Percentiles rank a stretch among this genome's conserved stretches.
These are phyloP conservation scores for Septoria linicola DNA, from an alignment of 2,329 filamentous ascomycete genomes.

Conservation along the genomic window DNA sequence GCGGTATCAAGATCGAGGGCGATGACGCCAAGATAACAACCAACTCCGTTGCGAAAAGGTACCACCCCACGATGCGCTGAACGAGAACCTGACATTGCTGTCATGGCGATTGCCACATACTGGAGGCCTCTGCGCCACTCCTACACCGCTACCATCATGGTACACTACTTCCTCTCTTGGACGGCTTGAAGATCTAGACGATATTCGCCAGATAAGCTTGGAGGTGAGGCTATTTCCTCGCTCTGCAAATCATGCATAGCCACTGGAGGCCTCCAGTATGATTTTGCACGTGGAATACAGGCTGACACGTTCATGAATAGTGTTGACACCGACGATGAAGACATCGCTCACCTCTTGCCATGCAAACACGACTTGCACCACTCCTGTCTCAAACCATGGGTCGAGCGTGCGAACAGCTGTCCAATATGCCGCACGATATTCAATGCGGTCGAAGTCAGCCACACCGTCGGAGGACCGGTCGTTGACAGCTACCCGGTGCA, in stretches of 20 bases:
- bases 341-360: constrained; percentile 63
- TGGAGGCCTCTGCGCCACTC: constrained; percentile 33
- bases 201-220: constrained; percentile 43
- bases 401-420: constrained; percentile 94
- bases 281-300: constrained; percentile 8
- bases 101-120: constrained; percentile 29
- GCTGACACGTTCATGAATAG: constrained; percentile 32
- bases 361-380: constrained; percentile 94
- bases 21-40: constrained; percentile 30
- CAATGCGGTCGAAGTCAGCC: constrained; percentile 82
- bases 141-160: constrained; percentile 27
- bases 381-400: constrained; percentile 89
- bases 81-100: constrained; percentile 24
- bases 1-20: constrained; percentile 24
- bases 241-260: constrained; percentile 30
- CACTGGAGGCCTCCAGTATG: constrained; percentile 37
- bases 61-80: constrained; percentile 31
- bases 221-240: constrained; percentile 40
- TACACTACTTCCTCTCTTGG: constrained; percentile 39
- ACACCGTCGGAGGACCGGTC: constrained; percentile 65
- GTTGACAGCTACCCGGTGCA: constrained; percentile 65
- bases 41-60: constrained; percentile 36
- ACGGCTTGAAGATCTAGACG: constrained; percentile 40
- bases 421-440: constrained; percentile 93
- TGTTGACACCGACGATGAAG: constrained; percentile 47